phyloP scores from a whole-genome alignment of 306 rosid genomes.

The Carpinus viminea region DNA sequence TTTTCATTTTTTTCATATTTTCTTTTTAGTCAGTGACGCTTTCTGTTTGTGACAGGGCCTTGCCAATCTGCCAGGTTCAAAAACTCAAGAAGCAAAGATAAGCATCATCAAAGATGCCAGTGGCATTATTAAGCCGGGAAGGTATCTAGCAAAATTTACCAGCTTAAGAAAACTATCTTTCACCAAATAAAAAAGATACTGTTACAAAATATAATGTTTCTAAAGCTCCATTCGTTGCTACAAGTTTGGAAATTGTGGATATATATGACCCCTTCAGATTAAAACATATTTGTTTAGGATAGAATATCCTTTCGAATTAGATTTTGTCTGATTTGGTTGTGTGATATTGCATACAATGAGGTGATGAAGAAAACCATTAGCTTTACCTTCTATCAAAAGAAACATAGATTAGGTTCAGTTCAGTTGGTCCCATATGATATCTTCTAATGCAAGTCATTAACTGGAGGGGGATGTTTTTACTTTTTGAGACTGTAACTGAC shows the following conservation, averaged over 20 bases:
- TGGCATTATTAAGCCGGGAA: constrained; percentile 54
- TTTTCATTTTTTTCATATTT: too few relatives aligned
- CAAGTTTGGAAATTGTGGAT: not conserved
- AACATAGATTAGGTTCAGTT: not conserved
- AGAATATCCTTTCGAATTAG: not conserved
- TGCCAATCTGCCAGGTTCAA: constrained; percentile 27
- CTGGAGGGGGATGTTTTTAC: not conserved
- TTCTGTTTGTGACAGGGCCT: constrained; percentile 47
- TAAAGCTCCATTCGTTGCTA: not conserved
- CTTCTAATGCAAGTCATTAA: not conserved
- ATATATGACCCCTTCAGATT: not conserved
- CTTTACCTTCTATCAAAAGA: not conserved
- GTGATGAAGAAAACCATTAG: not conserved
- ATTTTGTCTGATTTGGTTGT: not conserved
- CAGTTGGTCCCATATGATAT: not conserved
- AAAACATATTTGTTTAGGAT: not conserved
- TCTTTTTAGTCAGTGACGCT: too few relatives aligned
- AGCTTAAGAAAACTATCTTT: not conserved
- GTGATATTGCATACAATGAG: not conserved
- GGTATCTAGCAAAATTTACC: constrained; percentile 28
- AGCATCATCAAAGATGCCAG: constrained; percentile 41
- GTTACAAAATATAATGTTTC: not conserved
- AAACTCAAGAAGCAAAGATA: constrained; percentile 31
- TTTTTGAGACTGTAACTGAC: not conserved
- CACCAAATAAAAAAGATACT: not conserved